Evolutionary conservation across 768 basidiomycete genomes (phyloP).

Genomic region (Neoboletus magnificus): DNA sequence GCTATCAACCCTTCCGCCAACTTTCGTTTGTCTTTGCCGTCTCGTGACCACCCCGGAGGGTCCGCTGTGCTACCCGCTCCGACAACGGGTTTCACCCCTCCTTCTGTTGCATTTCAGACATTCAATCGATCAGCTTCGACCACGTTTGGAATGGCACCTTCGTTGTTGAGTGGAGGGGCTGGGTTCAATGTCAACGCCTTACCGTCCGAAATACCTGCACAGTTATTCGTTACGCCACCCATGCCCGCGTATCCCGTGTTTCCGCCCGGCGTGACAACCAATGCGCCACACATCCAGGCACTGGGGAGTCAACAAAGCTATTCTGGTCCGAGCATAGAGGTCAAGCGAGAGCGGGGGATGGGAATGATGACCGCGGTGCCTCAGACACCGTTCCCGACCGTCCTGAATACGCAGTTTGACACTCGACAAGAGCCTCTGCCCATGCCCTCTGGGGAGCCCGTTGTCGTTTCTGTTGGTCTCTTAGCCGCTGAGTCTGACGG

Average conservation of each 20-base stretch:
- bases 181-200: not conserved
- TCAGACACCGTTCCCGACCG: slow-evolving; percentile 55
- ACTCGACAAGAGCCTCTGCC: slow-evolving; percentile 17
- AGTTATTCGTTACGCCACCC: slow-evolving; percentile 36
- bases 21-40: slow-evolving; percentile 25
- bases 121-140: slow-evolving; percentile 28
- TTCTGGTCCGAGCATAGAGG: slow-evolving; percentile 61
- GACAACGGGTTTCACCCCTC: slow-evolving; percentile 27
- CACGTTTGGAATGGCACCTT: slow-evolving; percentile 35
- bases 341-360: slow-evolving; percentile 54
- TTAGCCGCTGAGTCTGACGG: slow-evolving; percentile 26
- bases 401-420: slow-evolving; percentile 41
- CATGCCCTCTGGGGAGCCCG: slow-evolving; percentile 43
- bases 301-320: slow-evolving; percentile 47
- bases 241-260: slow-evolving; percentile 78
- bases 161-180: slow-evolving; percentile 23
- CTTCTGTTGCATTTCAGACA: slow-evolving; percentile 35
- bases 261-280: slow-evolving; percentile 42
- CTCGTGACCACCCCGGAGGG: slow-evolving; percentile 25
- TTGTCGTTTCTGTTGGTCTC: slow-evolving; percentile 69
- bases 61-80: slow-evolving; percentile 7
- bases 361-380: slow-evolving; percentile 35
- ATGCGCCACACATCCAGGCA: slow-evolving; percentile 54
- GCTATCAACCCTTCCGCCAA: slow-evolving; percentile 20
- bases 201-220: slow-evolving; percentile 15